Percentiles rank a stretch among this genome's conserved stretches.
Evolutionary conservation across 805 yeast genomes (phyloP).

Genomic region (Ogataea allantospora): DNA sequence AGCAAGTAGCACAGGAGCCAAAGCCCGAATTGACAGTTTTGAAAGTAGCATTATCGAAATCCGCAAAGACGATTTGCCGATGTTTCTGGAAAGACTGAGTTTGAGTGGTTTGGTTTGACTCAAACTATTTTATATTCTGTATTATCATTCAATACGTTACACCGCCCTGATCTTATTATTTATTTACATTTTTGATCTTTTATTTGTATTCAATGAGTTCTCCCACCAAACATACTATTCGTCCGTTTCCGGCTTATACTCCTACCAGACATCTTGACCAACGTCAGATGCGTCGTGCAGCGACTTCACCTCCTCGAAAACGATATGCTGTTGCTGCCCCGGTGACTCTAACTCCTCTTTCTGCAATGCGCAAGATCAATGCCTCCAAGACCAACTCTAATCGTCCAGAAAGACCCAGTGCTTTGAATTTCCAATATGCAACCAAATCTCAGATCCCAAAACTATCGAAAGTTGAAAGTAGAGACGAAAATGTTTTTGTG

Average conservation of each 20-base stretch:
- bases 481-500: slow-evolving; percentile 15
- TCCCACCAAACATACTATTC: slow-evolving; percentile 4
- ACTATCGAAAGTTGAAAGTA: not conserved
- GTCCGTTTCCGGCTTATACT: slow-evolving; percentile 6
- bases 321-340: slow-evolving; percentile 8
- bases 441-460: slow-evolving; percentile 7
- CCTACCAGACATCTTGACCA: slow-evolving; percentile 10
- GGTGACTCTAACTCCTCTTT: slow-evolving; percentile 17
- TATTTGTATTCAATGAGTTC: slow-evolving; percentile 4
- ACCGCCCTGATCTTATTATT: slow-evolving; percentile 10
- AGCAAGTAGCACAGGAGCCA: slow-evolving; percentile 80
- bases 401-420: slow-evolving; percentile 3
- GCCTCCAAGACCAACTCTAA: slow-evolving; percentile 1
- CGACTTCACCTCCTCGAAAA: slow-evolving; percentile 10
- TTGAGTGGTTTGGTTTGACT: slow-evolving; percentile 57
- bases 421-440: slow-evolving; percentile 16
- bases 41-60: slow-evolving; percentile 93
- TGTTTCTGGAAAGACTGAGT: slow-evolving; percentile 82
- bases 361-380: slow-evolving; percentile 14
- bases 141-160: not conserved
- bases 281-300: slow-evolving; percentile 6
- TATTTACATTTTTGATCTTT: slow-evolving; percentile 1
- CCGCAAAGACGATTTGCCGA: slow-evolving; percentile 79
- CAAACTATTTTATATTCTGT: not conserved
- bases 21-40: slow-evolving; percentile 88